Base-by-base conservation (phyloP, 768 basidiomycete genomes). In the Suillus lakei region DNA sequence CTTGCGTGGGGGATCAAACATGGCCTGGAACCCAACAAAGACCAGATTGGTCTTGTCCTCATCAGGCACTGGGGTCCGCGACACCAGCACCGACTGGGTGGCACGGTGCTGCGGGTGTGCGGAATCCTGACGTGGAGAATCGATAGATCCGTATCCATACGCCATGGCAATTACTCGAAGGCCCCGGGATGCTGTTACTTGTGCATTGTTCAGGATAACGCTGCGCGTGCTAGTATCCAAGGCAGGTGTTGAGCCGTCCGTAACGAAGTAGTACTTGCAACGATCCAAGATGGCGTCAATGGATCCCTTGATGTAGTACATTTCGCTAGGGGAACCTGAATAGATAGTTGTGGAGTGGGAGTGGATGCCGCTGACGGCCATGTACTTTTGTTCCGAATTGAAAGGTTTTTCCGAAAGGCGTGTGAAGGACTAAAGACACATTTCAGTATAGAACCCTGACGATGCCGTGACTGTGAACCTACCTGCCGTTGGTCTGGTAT, bases 1-100 rank as follows among this genome's bases (percentile, higher is more conserved):
- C 70, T 91, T 91, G 54, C 96, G 84, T 1, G 97, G 97, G 8
- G 97, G 97, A 76, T 99, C 97, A 62, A 91, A 81, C 95, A 98
- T 99, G 13, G 93, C 95, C 74, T 93, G 91, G 78, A 96, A 97
- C 1, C 97, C 97, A 4, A 86, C 92, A 74, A 99, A 98, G 8
- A 96, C 85, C 9, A 99, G 82, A 70, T 89, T 91, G 59, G 67
- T 74, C 69, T 68, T 74, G 71, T 80, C 79, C 74, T 77, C 66
- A 75, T 81, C 72, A 54, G 73, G 76, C 36, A 74, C 38, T 68
- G 77, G 36, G 69, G 76, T n/a, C 72, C 75, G 30, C 59, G 72
- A 67, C 4, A 66, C 66, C 16, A 80, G 74, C 18, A 73, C 63
- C 21, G 69, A 69, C 13, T 69, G 70, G n/a, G 69, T 53, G 32